phyloP scores from a whole-genome alignment of 139 green algal genomes.

The Chloropicon primus region DNA sequence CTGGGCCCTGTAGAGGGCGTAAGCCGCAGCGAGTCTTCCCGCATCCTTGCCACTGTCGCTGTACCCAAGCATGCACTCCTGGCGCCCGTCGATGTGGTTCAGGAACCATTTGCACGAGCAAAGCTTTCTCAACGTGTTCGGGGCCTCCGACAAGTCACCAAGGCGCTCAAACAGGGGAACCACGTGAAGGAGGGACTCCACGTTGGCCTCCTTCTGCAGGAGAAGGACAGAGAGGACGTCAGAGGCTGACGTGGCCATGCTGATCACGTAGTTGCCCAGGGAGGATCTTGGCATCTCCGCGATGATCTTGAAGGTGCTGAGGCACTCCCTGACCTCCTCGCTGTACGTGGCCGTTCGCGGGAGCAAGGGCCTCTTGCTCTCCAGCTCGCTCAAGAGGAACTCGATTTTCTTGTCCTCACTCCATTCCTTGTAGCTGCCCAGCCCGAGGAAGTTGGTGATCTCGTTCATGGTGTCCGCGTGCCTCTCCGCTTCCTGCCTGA shows the following conservation, averaged over 20 bases:
- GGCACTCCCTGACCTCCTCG: background rate
- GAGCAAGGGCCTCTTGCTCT: constrained; percentile 71
- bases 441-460: constrained; percentile 70
- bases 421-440: constrained; percentile 76
- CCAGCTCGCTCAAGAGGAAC: constrained; percentile 57
- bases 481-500: constrained; percentile 71
- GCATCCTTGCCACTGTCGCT: constrained; percentile 94
- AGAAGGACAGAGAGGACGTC: constrained; percentile 92
- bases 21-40: constrained; percentile 76
- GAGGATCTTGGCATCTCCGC: constrained; percentile 16
- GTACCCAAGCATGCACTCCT: constrained; percentile 93
- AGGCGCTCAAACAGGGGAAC: constrained; percentile 89
- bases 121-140: constrained; percentile 26
- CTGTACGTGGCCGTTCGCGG: constrained; percentile 55
- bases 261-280: constrained; percentile 92
- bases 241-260: constrained; percentile 65
- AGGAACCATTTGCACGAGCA: constrained; percentile 41
- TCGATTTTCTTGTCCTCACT: constrained; percentile 65
- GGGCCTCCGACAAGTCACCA: constrained; percentile 18
- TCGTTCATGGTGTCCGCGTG: constrained; percentile 74
- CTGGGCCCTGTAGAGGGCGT: constrained; percentile 71
- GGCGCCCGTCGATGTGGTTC: constrained; percentile 30
- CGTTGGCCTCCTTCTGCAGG: constrained; percentile 69
- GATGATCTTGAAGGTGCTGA: constrained; percentile 6
- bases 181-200: constrained; percentile 48